These are phyloP conservation scores for Metarhizium sp. DNA, from an alignment of 2,329 filamentous ascomycete species.

Conservation along the genomic window DNA sequence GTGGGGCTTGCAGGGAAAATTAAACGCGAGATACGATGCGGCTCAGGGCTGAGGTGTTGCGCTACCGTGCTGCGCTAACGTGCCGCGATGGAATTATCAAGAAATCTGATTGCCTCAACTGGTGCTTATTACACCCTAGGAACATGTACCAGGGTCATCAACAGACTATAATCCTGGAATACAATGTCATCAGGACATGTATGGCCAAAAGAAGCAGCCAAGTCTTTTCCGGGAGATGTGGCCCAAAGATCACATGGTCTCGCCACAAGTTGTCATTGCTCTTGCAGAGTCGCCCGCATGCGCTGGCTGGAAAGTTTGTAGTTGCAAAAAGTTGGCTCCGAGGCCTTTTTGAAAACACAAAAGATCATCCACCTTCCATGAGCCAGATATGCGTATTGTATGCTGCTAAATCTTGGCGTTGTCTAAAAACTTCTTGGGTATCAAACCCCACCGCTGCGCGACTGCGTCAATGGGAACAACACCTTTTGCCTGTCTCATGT, in stretches of 20 bases:
- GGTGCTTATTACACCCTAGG: too few relatives aligned
- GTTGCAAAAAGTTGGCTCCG: neutral
- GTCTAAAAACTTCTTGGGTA: slow-evolving; percentile 13
- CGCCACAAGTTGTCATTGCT: neutral
- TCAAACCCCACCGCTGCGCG: slow-evolving; percentile 16
- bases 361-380: neutral
- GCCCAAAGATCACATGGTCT: neutral
- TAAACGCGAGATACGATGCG: slow-evolving; percentile 10
- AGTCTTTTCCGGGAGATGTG: neutral
- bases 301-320: neutral
- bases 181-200: too few relatives aligned
- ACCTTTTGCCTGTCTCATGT: slow-evolving; percentile 21
- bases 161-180: too few relatives aligned
- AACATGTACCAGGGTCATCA: too few relatives aligned
- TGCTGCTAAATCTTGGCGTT: slow-evolving; percentile 17
- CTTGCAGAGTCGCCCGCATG: neutral
- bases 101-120: too few relatives aligned
- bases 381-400: neutral
- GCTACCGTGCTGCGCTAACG: too few relatives aligned
- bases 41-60: too few relatives aligned
- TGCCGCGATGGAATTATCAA: too few relatives aligned
- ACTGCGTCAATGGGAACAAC: slow-evolving; percentile 21
- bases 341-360: neutral
- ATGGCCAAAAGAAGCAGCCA: neutral
- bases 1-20: neutral